Evolutionary conservation across 2,329 filamentous ascomycete genomes (phyloP), one percentile per base, ranked within the genome.

Genomic region (Pyricularia sp.): DNA sequence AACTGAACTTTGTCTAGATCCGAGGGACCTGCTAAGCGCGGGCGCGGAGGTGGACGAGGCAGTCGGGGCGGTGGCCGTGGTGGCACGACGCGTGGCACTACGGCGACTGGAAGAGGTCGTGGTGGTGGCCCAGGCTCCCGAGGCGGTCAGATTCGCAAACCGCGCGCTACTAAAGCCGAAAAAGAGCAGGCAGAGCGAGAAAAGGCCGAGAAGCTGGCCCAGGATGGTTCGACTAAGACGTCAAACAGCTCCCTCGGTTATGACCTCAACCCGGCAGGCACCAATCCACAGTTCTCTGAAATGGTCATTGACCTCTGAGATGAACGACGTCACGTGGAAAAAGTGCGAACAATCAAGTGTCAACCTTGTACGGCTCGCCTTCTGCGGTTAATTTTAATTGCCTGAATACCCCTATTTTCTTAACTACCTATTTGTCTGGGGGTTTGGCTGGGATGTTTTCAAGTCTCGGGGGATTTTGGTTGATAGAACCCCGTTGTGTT

Each of bases 81-180:
- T n/a, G 82, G 82, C 4, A 78, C 75, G 11, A 82, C 85, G 31
- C 83, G 90, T 30, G 86, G 89, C 65, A 88, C 89, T 68, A 85
- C 86, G 30, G 86, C 88, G 1, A 86, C 90, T 26, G 86, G 92
- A 58, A 80, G 80, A 50, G 77, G 81, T n/a, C 81, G 82, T 66
- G 82, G 79, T 12, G 79, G 79, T 23, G 84, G 84, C 6, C 88
- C 90, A 11, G 90, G 90, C n/a, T 92, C 92, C 50, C 86, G 92
- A 61, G 92, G 92, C 67, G 91, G 92, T 64, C 84, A 86, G 12
- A 89, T 90, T 0, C 86, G 93, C 73, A 96, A 96, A 78, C 92
- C 93, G 67, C 89, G 94, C 61, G 90, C 93, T 73, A 95, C 91
- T 58, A 97, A 97, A 77, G 90, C 92, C 55, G 91, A 94, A 76